Percentiles rank a stretch among this genome's conserved stretches.
Conservation (phyloP, 2,329 filamentous ascomycete genomes). For the Aspergillus carbonarius region DNA sequence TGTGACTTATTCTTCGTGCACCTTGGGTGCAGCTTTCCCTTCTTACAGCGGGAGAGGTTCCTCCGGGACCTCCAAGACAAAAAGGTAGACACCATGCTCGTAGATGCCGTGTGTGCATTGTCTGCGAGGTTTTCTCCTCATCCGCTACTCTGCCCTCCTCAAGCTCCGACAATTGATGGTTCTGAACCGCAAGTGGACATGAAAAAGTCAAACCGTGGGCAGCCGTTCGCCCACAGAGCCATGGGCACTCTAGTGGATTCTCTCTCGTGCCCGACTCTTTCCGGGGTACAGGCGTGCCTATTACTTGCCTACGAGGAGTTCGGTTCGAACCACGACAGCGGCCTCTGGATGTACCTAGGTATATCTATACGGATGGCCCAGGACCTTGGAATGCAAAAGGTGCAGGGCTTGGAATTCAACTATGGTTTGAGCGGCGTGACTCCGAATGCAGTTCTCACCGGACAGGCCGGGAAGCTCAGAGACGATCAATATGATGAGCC, state of each 20-base stretch:
- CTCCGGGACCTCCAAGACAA: constrained; percentile 76
- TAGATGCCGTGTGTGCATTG: constrained; percentile 81
- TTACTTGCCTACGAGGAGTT: constrained; percentile 88
- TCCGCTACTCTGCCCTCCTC: constrained; percentile 49
- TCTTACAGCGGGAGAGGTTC: constrained; percentile 71
- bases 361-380: constrained; percentile 81
- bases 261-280: constrained; percentile 77
- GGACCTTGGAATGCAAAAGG: constrained; percentile 77
- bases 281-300: constrained; percentile 78
- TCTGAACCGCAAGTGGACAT: constrained; percentile 31
- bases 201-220: constrained; percentile 66
- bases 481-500: constrained; percentile 46
- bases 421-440: constrained; percentile 56
- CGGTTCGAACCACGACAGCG: constrained; percentile 82
- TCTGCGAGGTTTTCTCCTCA: constrained; percentile 75
- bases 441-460: constrained; percentile 54
- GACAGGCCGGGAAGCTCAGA: constrained; percentile 42
- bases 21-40: constrained; percentile 82
- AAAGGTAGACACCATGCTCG: constrained; percentile 76
- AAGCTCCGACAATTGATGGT: constrained; percentile 53
- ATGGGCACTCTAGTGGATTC: constrained; percentile 81
- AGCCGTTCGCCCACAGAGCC: constrained; percentile 76
- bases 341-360: constrained; percentile 90
- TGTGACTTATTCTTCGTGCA: constrained; percentile 79
- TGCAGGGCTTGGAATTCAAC: constrained; percentile 67